phyloP scores from a whole-genome alignment of 305 asterid species.

The Fraxinus velutina region DNA sequence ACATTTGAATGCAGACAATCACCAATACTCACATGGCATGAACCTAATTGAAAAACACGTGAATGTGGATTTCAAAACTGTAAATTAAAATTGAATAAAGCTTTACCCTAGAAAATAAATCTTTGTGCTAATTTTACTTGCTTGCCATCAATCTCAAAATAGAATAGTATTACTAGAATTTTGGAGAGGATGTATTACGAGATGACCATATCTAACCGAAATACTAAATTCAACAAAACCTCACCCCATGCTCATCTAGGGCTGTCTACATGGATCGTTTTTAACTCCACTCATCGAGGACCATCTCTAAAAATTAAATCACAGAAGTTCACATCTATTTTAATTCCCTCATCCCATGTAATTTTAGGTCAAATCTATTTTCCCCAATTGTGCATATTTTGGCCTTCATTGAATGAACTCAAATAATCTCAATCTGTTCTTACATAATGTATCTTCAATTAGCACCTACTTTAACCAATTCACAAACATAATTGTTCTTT shows the following conservation, averaged over 20 bases:
- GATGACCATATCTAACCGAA: not conserved
- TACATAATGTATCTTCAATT: not conserved
- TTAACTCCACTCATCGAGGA: not conserved
- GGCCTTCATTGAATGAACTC: not conserved
- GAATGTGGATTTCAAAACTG: not conserved
- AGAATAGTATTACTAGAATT: not conserved
- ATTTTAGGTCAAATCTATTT: not conserved
- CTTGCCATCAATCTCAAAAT: not conserved
- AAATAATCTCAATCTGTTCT: not conserved
- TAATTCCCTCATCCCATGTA: not conserved
- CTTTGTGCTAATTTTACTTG: not conserved
- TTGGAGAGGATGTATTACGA: not conserved
- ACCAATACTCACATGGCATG: not conserved
- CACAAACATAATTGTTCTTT: not conserved
- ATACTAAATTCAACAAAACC: not conserved
- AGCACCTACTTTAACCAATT: not conserved
- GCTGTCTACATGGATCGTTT: not conserved
- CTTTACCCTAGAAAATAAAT: not conserved
- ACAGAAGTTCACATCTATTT: not conserved
- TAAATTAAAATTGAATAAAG: not conserved
- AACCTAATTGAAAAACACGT: not conserved
- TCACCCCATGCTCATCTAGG: not conserved
- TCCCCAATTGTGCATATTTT: not conserved
- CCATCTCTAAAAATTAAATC: not conserved
- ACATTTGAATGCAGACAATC: not conserved